Percentiles rank a stretch among this genome's conserved stretches.
These are phyloP conservation scores for Silybum marianum DNA, from an alignment of 129 eudicot species.

Conservation along the genomic window DNA sequence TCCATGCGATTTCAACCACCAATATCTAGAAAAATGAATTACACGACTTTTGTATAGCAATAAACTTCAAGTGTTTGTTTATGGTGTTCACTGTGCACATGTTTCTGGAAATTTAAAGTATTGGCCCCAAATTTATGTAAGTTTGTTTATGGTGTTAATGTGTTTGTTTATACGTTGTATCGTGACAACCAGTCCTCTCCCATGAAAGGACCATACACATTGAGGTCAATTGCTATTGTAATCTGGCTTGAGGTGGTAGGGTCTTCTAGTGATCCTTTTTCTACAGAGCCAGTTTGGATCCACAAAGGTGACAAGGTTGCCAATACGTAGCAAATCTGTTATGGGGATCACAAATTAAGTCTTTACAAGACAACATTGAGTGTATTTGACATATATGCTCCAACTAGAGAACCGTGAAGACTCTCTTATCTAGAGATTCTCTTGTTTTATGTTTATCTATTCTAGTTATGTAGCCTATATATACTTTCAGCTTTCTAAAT, in stretches of 20 bases:
- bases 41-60: no score
- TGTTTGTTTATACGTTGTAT: no score
- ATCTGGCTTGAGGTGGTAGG: neutral
- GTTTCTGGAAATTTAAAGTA: no score
- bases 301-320: neutral
- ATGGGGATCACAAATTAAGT: neutral
- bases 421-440: neutral
- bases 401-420: neutral
- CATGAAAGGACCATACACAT: neutral
- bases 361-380: neutral
- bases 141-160: no score
- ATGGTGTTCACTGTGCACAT: no score
- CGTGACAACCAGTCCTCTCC: neutral
- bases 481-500: neutral
- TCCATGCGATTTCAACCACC: no score
- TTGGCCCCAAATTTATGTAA: no score
- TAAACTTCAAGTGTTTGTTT: no score
- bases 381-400: neutral
- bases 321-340: neutral
- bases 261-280: no score
- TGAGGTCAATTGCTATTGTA: neutral
- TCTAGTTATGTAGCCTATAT: neutral
- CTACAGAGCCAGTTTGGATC: neutral
- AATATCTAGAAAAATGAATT: no score
- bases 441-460: neutral